phyloP scores from a whole-genome alignment of 2,329 filamentous ascomycete genomes.

The Setomelanomma holmii region DNA sequence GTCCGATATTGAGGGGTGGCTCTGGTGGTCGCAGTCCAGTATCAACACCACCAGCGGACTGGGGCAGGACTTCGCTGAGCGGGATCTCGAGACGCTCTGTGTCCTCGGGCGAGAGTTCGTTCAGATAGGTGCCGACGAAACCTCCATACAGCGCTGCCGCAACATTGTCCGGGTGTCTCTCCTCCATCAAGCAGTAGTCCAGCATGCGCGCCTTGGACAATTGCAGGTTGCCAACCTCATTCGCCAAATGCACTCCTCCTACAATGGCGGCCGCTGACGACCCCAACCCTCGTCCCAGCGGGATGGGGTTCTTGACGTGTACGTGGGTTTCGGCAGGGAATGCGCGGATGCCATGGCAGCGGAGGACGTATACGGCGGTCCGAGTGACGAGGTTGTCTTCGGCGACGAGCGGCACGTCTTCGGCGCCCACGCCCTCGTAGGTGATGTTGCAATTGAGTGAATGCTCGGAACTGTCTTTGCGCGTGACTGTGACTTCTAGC shows the following conservation, averaged over 20 bases:
- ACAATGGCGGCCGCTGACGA: slow-evolving; percentile 96
- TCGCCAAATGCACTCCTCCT: slow-evolving; percentile 90
- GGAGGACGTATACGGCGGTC: slow-evolving; percentile 90
- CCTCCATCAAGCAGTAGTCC: slow-evolving; percentile 98
- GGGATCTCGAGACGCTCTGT: slow-evolving; percentile 92
- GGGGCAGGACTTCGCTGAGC: slow-evolving; percentile 88
- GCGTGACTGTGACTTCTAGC: slow-evolving; percentile 76
- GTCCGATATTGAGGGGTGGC: slow-evolving; percentile 90
- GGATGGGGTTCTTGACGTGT: slow-evolving; percentile 95
- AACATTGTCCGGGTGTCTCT: slow-evolving; percentile 63
- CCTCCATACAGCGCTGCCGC: slow-evolving; percentile 94
- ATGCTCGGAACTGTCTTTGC: slow-evolving; percentile 58
- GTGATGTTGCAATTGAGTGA: slow-evolving; percentile 87
- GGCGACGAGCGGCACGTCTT: slow-evolving; percentile 81
- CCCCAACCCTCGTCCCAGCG: slow-evolving; percentile 89
- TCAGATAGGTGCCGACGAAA: slow-evolving; percentile 95
- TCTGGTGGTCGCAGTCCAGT: slow-evolving; percentile 85
- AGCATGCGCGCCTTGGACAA: slow-evolving; percentile 83
- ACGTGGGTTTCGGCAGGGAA: slow-evolving; percentile 87
- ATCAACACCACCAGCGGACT: slow-evolving; percentile 88
- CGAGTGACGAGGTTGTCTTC: slow-evolving; percentile 92
- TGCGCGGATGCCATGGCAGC: slow-evolving; percentile 84
- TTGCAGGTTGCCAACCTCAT: slow-evolving; percentile 81
- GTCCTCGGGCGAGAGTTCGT: slow-evolving; percentile 88
- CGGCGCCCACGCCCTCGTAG: slow-evolving; percentile 84